Evolutionary conservation across 2,329 filamentous ascomycete genomes (phyloP).

Genomic region (Ophiostoma quercus): DNA sequence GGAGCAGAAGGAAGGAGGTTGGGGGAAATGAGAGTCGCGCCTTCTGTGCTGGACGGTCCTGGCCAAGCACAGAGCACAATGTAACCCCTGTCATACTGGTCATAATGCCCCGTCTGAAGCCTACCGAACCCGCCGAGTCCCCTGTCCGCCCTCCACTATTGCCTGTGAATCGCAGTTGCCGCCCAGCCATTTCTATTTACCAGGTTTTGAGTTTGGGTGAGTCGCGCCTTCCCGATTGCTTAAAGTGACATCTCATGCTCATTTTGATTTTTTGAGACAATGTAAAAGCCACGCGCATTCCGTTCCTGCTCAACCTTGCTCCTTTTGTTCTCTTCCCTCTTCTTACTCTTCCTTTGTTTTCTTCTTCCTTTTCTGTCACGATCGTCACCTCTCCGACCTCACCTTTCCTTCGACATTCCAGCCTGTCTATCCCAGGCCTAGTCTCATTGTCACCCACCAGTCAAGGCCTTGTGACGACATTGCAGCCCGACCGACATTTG

Average conservation of each 20-base stretch:
- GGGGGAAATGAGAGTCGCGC: slow-evolving; percentile 21
- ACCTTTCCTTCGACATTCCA: neutral
- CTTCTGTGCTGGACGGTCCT: slow-evolving; percentile 8
- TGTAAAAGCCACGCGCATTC: slow-evolving; percentile 18
- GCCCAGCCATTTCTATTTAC: slow-evolving; percentile 15
- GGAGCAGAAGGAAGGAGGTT: slow-evolving; percentile 19
- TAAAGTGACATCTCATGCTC: slow-evolving; percentile 20
- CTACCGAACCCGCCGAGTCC: slow-evolving; percentile 9
- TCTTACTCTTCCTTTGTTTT: neutral
- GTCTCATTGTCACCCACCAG: neutral
- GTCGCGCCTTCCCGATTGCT: slow-evolving; percentile 18
- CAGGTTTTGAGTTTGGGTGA: slow-evolving; percentile 10
- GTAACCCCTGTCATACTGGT: slow-evolving; percentile 10
- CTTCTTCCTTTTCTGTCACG: neutral
- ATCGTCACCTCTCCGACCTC: neutral
- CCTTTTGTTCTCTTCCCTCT: slow-evolving; percentile 12
- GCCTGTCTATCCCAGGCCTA: neutral
- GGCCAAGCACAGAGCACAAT: slow-evolving; percentile 15
- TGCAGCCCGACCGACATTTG: slow-evolving; percentile 15
- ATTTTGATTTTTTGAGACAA: slow-evolving; percentile 16
- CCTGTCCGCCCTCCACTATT: slow-evolving; percentile 5
- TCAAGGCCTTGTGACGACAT: slow-evolving; percentile 17
- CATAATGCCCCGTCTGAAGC: neutral
- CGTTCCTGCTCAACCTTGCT: slow-evolving; percentile 9
- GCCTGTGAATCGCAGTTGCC: slow-evolving; percentile 12